These are phyloP conservation scores for Hypoxylon fragiforme DNA, from an alignment of 495 filamentous ascomycete genomes.

Conservation along the genomic window DNA sequence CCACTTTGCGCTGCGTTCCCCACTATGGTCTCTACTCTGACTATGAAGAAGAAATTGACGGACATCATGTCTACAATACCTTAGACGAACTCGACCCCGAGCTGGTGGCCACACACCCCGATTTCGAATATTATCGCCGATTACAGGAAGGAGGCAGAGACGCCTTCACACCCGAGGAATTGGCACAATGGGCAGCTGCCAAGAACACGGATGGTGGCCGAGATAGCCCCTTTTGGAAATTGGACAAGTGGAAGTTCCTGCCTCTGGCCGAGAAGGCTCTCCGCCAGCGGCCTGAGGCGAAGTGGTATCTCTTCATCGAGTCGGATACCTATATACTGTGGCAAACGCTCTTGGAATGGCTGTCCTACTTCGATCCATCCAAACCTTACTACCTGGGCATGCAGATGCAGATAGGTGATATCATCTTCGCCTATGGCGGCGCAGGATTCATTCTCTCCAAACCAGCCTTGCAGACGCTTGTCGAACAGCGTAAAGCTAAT, in stretches of 20 bases:
- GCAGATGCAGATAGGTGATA: constrained; percentile 43
- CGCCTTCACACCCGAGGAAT: constrained; percentile 30
- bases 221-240: constrained; percentile 51
- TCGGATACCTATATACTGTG: constrained; percentile 65
- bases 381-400: constrained; percentile 55
- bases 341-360: constrained; percentile 56
- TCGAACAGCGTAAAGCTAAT: constrained; percentile 34
- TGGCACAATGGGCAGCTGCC: constrained; percentile 32
- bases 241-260: constrained; percentile 71
- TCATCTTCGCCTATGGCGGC: constrained; percentile 59
- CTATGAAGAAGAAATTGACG: constrained; percentile 46
- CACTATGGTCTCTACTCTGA: constrained; percentile 57
- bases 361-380: constrained; percentile 49
- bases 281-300: constrained; percentile 47
- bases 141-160: constrained; percentile 34
- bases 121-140: constrained; percentile 41
- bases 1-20: constrained; percentile 47
- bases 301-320: constrained; percentile 69
- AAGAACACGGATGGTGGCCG: constrained; percentile 37
- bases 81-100: constrained; percentile 38
- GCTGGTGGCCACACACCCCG: constrained; percentile 33
- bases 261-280: constrained; percentile 59
- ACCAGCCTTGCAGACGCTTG: constrained; percentile 49
- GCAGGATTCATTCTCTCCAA: constrained; percentile 56
- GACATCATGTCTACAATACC: constrained; percentile 47